A percentile compares a stretch with the other conserved stretches of the same genome.
Conservation (phyloP, 2,329 filamentous ascomycete genomes). For the Talaromyces amestolkiae region DNA sequence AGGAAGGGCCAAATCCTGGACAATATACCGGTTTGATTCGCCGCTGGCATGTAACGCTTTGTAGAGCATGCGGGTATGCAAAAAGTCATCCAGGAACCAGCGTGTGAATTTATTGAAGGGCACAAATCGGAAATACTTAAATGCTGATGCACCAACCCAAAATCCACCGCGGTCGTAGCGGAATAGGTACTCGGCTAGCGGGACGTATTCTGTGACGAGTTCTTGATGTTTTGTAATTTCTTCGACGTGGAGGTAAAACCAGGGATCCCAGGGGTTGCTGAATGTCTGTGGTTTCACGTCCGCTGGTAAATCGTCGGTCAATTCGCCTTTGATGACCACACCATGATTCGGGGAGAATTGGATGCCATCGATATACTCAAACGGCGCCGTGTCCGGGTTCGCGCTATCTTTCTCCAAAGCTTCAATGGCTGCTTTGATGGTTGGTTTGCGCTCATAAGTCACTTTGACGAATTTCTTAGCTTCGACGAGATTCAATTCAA, state of each 20-base stretch:
- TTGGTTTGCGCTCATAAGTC: conserved; percentile 57
- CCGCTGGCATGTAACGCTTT: conserved; percentile 61
- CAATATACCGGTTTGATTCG: conserved; percentile 55
- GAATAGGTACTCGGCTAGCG: conserved; percentile 39
- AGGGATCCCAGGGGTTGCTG: conserved; percentile 61
- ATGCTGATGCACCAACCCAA: conserved; percentile 62
- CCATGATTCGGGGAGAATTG: conserved; percentile 57
- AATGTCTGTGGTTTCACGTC: conserved; percentile 47
- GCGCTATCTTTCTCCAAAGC: conserved; percentile 48
- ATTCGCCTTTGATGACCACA: conserved; percentile 60
- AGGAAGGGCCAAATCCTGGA: conserved; percentile 63
- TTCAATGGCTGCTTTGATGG: conserved; percentile 50
- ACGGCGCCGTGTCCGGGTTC: conserved; percentile 26
- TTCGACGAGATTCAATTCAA: conserved; percentile 58
- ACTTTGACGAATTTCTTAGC: conserved; percentile 59
- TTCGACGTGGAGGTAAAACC: conserved; percentile 70
- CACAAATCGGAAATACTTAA: conserved; percentile 55
- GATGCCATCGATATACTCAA: conserved; percentile 70
- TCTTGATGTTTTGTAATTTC: conserved; percentile 24
- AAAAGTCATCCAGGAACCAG: conserved; percentile 58
- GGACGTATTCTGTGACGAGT: conserved; percentile 50
- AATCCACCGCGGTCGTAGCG: conserved; percentile 63
- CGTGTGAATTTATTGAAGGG: conserved; percentile 62
- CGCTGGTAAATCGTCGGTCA: conserved; percentile 49
- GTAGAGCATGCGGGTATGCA: conserved; percentile 63